Evolutionary conservation across 106 monocot genomes (phyloP).

Genomic region (Posidonia australis): DNA sequence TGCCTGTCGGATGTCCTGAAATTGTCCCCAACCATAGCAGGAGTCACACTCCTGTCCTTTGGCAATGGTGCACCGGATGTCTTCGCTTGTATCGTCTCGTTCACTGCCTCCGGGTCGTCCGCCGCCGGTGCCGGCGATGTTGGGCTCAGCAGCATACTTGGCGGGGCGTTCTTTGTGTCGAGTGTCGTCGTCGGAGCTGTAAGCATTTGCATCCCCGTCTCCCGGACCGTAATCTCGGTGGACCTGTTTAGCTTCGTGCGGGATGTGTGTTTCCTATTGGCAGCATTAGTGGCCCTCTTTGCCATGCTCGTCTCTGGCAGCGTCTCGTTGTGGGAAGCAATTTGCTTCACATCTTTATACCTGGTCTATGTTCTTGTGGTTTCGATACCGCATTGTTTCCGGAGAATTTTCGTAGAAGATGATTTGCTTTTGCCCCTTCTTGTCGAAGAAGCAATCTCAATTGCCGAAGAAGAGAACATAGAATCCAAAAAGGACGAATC

Average conservation of each 20-base stretch:
- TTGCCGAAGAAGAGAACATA: not conserved
- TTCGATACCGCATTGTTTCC: constrained; percentile 10
- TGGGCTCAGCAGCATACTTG: constrained; percentile 42
- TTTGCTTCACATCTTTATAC: constrained; percentile 33
- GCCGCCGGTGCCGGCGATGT: constrained; percentile 19
- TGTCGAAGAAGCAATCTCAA: constrained; percentile 3
- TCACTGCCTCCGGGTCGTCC: constrained; percentile 23
- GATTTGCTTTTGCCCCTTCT: constrained; percentile 9
- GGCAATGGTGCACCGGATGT: constrained; percentile 80
- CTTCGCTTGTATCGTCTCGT: constrained; percentile 61
- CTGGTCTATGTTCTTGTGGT: constrained; percentile 31
- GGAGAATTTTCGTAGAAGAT: not conserved
- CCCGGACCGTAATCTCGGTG: not conserved
- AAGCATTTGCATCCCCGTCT: constrained; percentile 14
- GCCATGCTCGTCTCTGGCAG: constrained; percentile 23
- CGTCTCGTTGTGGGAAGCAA: constrained; percentile 28
- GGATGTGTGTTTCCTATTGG: constrained; percentile 43
- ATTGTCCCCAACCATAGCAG: constrained; percentile 63
- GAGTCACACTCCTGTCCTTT: constrained; percentile 63
- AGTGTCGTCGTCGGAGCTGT: constrained; percentile 49
- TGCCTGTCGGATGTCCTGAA: constrained; percentile 33
- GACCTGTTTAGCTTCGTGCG: constrained; percentile 34
- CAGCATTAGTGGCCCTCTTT: constrained; percentile 22
- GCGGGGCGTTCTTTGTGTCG: constrained; percentile 39
- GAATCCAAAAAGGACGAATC: not conserved